phyloP scores from a whole-genome alignment of 768 basidiomycete species.

The Tricholoma sp. region DNA sequence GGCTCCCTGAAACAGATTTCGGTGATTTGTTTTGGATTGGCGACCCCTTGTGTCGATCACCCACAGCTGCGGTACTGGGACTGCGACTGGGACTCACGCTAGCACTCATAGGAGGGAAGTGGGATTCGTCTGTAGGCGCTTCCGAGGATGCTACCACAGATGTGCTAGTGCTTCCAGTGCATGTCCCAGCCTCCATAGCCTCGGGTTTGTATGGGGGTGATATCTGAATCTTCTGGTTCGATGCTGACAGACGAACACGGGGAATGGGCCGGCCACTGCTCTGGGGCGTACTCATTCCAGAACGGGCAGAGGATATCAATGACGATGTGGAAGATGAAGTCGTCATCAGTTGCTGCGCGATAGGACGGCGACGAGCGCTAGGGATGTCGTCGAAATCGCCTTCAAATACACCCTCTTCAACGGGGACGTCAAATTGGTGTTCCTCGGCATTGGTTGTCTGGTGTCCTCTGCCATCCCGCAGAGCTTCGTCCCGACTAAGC shows the following conservation, averaged over 20 bases:
- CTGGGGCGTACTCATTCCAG: constrained; percentile 15
- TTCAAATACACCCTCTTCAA: constrained; percentile 55
- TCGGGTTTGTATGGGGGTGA: constrained; percentile 47
- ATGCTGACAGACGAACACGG: constrained; percentile 24
- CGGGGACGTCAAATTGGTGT: neutral
- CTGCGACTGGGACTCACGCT: constrained; percentile 25
- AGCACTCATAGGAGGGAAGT: constrained; percentile 18
- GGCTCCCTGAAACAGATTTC: neutral
- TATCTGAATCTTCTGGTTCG: constrained; percentile 52
- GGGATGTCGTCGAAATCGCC: constrained; percentile 45
- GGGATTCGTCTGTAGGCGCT: constrained; percentile 22
- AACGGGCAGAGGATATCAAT: constrained; percentile 15
- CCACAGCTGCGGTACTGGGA: neutral
- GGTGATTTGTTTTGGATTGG: neutral
- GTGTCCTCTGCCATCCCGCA: constrained; percentile 16
- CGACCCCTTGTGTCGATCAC: constrained; percentile 11
- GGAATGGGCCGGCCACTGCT: constrained; percentile 21
- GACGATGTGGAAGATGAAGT: constrained; percentile 13
- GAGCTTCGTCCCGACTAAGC: constrained; percentile 77
- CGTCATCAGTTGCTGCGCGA: neutral
- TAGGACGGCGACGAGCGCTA: constrained; percentile 16
- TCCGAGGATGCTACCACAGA: constrained; percentile 15
- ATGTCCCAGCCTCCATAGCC: constrained; percentile 49
- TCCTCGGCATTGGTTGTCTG: constrained; percentile 5
- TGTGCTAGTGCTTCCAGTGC: constrained; percentile 13